A percentile compares a stretch with the other conserved stretches of the same genome.
Conservation (phyloP, 495 filamentous ascomycete genomes). For the Lepidopterella palustris region DNA sequence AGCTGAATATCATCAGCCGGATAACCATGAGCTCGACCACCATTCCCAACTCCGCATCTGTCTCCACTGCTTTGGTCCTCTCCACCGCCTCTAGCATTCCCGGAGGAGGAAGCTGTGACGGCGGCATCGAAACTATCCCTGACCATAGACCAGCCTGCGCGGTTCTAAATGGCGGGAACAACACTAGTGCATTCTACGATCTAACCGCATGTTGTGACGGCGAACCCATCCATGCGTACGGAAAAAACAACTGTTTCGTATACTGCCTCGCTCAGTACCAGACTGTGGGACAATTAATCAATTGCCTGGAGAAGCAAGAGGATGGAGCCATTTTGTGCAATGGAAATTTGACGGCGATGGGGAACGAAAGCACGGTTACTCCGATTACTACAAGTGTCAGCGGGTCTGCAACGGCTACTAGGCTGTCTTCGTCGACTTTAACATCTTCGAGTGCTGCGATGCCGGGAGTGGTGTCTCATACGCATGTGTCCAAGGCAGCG, state of each 20-base stretch:
- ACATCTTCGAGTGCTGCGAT: no score
- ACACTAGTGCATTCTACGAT: neutral
- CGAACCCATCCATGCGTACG: neutral
- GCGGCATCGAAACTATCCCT: neutral
- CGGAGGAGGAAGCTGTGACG: neutral
- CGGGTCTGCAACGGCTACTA: no score
- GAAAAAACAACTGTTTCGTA: neutral
- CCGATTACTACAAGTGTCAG: neutral
- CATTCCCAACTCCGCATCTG: neutral
- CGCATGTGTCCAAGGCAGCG: no score
- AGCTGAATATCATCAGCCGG: neutral
- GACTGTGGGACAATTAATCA: neutral
- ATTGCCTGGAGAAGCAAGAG: neutral
- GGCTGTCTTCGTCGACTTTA: no score
- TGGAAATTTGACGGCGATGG: neutral
- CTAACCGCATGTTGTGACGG: constrained; percentile 2
- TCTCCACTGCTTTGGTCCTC: neutral
- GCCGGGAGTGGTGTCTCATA: no score
- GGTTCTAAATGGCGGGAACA: neutral
- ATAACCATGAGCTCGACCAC: neutral
- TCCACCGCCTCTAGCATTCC: no score
- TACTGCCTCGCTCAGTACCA: constrained; percentile 5
- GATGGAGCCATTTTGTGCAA: neutral
- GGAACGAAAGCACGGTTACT: neutral
- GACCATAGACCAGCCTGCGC: neutral